Conservation (phyloP, 148 eudicot species). For the Heliamphora exappendiculata region DNA sequence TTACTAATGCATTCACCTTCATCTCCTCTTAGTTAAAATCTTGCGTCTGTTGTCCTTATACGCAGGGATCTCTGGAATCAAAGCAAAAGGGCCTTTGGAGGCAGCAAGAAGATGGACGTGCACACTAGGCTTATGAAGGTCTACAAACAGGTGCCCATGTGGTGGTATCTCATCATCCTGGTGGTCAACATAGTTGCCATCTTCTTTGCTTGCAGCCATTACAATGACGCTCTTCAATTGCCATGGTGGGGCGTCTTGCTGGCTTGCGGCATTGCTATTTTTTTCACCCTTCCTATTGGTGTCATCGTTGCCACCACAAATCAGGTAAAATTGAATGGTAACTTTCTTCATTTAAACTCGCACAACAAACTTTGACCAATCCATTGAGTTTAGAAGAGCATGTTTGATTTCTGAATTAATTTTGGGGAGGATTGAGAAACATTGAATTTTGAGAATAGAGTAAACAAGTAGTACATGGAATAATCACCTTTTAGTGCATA, state of each 20-base stretch:
- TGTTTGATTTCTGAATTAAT: too few relatives aligned
- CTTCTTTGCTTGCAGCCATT: conserved; percentile 43
- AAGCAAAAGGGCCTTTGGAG: conserved; percentile 36
- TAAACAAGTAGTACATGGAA: too few relatives aligned
- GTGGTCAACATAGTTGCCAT: conserved; percentile 34
- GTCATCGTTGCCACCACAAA: conserved; percentile 72
- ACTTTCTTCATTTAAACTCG: too few relatives aligned
- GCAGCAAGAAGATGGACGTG: conserved; percentile 36
- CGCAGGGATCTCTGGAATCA: conserved; percentile 46
- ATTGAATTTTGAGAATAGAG: too few relatives aligned
- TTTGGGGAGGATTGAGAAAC: too few relatives aligned
- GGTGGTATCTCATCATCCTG: conserved; percentile 67
- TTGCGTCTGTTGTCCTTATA: not conserved
- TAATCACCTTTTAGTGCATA: too few relatives aligned
- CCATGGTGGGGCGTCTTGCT: conserved; percentile 87
- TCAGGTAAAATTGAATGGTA: conserved; percentile 37
- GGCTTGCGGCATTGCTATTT: conserved; percentile 48
- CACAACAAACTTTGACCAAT: not conserved
- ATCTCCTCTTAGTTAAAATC: too few relatives aligned
- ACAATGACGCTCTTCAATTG: conserved; percentile 52
- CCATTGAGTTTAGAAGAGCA: too few relatives aligned
- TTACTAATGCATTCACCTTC: too few relatives aligned
- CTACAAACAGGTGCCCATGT: conserved; percentile 55
- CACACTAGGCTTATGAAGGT: conserved; percentile 60
- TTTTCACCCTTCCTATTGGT: conserved; percentile 81